A percentile compares a stretch with the other conserved stretches of the same genome.
These are phyloP conservation scores for Fusarium mangiferae DNA, from an alignment of 2,329 filamentous ascomycete genomes.

Conservation along the genomic window DNA sequence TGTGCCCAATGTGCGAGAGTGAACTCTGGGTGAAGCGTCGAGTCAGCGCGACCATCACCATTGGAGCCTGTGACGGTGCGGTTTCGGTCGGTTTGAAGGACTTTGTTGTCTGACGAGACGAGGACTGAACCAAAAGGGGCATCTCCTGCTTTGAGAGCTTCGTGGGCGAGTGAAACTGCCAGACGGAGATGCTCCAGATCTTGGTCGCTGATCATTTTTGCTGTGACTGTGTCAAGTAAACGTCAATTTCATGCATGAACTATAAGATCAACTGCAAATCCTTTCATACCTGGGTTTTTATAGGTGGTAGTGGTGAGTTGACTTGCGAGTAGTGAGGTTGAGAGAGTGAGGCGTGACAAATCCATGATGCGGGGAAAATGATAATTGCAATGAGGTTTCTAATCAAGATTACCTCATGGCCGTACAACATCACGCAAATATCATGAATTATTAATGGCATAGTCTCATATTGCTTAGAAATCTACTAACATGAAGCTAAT, in stretches of 20 bases:
- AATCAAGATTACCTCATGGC: neutral
- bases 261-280: neutral
- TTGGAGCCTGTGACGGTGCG: slow-evolving; percentile 46
- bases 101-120: slow-evolving; percentile 40
- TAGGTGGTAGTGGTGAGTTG: neutral
- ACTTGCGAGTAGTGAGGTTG: neutral
- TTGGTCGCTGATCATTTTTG: slow-evolving; percentile 20
- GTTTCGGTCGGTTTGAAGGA: slow-evolving; percentile 50
- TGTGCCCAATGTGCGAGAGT: slow-evolving; percentile 52
- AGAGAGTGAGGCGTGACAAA: neutral
- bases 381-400: neutral
- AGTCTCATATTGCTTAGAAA: neutral
- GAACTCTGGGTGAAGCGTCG: slow-evolving; percentile 51
- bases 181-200: slow-evolving; percentile 28
- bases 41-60: slow-evolving; percentile 42
- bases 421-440: neutral
- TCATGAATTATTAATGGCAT: neutral
- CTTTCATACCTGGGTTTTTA: neutral
- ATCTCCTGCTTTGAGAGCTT: slow-evolving; percentile 51
- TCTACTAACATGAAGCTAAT: neutral
- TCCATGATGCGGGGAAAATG: slow-evolving; percentile 29
- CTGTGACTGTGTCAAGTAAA: too few species aligned
- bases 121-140: slow-evolving; percentile 52
- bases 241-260: neutral
- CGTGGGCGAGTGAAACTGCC: slow-evolving; percentile 47